These are phyloP conservation scores for Salvia miltiorrhiza DNA, from an alignment of 257 asterid genomes.

Conservation along the genomic window DNA sequence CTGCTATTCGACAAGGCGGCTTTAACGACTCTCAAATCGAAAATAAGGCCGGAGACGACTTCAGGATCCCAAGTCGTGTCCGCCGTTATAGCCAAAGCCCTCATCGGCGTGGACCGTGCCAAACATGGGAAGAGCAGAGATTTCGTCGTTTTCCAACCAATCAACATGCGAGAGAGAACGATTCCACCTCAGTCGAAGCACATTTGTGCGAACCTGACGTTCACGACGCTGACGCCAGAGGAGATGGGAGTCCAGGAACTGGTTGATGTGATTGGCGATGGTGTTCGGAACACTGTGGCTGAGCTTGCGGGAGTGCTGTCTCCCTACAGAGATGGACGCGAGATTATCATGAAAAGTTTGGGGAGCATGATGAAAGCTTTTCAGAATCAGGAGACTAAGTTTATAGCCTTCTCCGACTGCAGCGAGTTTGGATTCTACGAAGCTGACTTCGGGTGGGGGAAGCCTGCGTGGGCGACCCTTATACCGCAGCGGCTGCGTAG, in stretches of 20 bases:
- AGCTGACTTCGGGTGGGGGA: not conserved
- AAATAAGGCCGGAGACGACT: not conserved
- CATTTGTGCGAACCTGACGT: not conserved
- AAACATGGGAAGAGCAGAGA: not conserved
- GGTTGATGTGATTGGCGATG: not conserved
- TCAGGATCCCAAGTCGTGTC: not conserved
- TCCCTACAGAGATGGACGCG: not conserved
- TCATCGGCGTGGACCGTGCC: not conserved
- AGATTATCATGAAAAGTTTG: not conserved
- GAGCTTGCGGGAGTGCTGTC: not conserved
- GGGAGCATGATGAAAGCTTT: not conserved
- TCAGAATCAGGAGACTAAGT: not conserved
- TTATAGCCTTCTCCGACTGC: not conserved
- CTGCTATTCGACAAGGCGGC: not conserved
- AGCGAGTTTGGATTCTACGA: not conserved
- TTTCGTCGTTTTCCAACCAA: not conserved
- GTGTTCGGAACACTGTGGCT: not conserved
- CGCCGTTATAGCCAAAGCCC: not conserved
- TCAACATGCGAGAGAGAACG: not conserved
- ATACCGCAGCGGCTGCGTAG: not conserved
- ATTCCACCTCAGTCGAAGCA: not conserved
- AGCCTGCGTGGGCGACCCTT: not conserved
- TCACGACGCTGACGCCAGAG: not conserved
- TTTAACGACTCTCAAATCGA: not conserved
- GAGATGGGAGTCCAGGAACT: not conserved